Evolutionary conservation across 2,329 filamentous ascomycete genomes (phyloP).

Genomic region (Apiospora malaysiana): DNA sequence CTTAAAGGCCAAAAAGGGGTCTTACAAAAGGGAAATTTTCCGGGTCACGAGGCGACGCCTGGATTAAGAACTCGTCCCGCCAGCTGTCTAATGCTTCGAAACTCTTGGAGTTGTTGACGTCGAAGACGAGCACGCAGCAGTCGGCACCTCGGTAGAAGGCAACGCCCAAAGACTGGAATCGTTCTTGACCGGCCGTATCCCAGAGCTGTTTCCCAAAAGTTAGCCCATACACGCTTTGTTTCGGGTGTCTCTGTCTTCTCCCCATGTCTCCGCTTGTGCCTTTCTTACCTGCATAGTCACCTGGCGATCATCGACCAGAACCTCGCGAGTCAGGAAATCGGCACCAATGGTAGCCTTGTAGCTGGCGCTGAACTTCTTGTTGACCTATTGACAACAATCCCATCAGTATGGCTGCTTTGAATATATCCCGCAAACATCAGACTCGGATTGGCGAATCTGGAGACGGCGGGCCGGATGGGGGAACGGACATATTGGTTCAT

Average conservation of each 20-base stretch:
- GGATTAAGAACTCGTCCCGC: slow-evolving; percentile 97
- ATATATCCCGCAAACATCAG: neutral
- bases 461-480: slow-evolving; percentile 13
- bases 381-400: slow-evolving; percentile 70
- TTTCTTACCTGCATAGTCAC: slow-evolving; percentile 91
- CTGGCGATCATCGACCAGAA: slow-evolving; percentile 93
- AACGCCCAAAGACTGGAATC: slow-evolving; percentile 95
- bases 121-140: slow-evolving; percentile 97
- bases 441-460: neutral
- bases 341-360: slow-evolving; percentile 99
- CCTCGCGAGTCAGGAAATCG: slow-evolving; percentile 98
- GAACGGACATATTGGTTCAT: slow-evolving; percentile 99
- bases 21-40: slow-evolving; percentile 97
- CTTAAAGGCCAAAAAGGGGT: neutral
- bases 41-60: slow-evolving; percentile 93
- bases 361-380: slow-evolving; percentile 99
- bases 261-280: neutral
- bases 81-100: slow-evolving; percentile 98
- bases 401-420: neutral
- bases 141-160: slow-evolving; percentile 98
- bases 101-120: slow-evolving; percentile 99
- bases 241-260: slow-evolving; percentile 22
- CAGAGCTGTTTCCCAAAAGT: slow-evolving; percentile 69
- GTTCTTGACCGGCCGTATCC: slow-evolving; percentile 97
- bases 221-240: slow-evolving; percentile 22